Evolutionary conservation across 2,329 filamentous ascomycete genomes (phyloP).

Genomic region (Talaromyces marneffei): DNA sequence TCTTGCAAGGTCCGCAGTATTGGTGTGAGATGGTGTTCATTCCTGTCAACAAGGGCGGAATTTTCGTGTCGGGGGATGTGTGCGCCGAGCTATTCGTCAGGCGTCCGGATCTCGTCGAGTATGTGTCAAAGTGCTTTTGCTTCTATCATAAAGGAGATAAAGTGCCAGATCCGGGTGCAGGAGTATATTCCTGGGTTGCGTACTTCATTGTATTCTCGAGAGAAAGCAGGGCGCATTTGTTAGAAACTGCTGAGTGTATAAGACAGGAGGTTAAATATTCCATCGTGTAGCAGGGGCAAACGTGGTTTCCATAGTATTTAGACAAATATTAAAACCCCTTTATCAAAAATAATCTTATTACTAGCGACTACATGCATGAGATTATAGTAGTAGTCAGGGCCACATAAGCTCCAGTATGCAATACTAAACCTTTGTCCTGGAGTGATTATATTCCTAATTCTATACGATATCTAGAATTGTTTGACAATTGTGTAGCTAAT

Average conservation of each 20-base stretch:
- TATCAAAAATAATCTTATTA: no score
- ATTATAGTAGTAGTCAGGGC: no score
- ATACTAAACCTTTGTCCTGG: no score
- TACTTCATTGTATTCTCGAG: not conserved
- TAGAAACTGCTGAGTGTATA: not conserved
- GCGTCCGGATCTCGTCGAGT: not conserved
- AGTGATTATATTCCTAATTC: no score
- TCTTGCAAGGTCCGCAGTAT: not conserved
- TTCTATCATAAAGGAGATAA: not conserved
- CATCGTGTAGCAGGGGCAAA: not conserved
- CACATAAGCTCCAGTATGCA: no score
- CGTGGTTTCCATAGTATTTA: no score
- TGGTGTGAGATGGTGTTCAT: conserved; percentile 1
- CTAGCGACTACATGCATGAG: no score
- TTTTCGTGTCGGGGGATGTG: conserved; percentile 1
- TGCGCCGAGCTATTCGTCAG: not conserved
- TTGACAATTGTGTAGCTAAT: no score
- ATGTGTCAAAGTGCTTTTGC: not conserved
- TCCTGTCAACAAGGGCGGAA: not conserved
- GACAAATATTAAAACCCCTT: no score
- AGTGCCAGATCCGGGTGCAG: not conserved
- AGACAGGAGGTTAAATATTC: not conserved
- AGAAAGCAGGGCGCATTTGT: not conserved
- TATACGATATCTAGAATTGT: no score
- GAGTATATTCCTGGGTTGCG: not conserved